Base-by-base conservation (phyloP, 306 rosid genomes). In the Cicer yamashitae region DNA sequence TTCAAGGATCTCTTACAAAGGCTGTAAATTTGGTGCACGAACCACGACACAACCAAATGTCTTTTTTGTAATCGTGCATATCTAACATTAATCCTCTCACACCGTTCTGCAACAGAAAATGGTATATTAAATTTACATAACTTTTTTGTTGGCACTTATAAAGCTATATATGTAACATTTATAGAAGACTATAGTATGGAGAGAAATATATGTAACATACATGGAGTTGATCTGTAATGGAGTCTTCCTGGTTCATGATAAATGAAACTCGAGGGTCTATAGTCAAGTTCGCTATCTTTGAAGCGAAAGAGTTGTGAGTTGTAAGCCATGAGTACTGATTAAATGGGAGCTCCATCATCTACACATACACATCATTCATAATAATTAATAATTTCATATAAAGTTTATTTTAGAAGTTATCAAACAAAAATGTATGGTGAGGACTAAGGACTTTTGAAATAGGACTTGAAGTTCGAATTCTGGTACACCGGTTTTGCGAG, bases 81-180 rank as follows among this genome's bases (percentile, higher is more conserved):
- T 79, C 82, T 64, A 79, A 17, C 82, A 71, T 79, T 52, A 79
- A 13, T 71, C 82, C 82, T 71, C 82, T 71, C 44, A 79, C 78
- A 43, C 82, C 82, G 44, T 79, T 79, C 82, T 79, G 78, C 73
- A 25, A 11, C 2, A 34, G 13, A 70, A 61, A 61, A 61, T 22
- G 12, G 1, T 25, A 13, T 1, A 5, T 39, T 47, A 63, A 63
- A 10, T 15, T 50, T 37, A 17, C 50, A 50, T 1, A 22, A 22
- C 0, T 22, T 1, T 1, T 22, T 22, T 0, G 8, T n/a, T 6
- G 7, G 6, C 2, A 22, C 2, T 1, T 22, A 22, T 22, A 22
- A 22, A 22, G 1, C 0, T 25, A 1, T 25, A 25, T 25, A 25
- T 25, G 30, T 25, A 25, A 25, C 30, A 25, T 25, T 2, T 25